Base-by-base conservation (phyloP, 179 eudicot genomes). In the Silene coronaria region DNA sequence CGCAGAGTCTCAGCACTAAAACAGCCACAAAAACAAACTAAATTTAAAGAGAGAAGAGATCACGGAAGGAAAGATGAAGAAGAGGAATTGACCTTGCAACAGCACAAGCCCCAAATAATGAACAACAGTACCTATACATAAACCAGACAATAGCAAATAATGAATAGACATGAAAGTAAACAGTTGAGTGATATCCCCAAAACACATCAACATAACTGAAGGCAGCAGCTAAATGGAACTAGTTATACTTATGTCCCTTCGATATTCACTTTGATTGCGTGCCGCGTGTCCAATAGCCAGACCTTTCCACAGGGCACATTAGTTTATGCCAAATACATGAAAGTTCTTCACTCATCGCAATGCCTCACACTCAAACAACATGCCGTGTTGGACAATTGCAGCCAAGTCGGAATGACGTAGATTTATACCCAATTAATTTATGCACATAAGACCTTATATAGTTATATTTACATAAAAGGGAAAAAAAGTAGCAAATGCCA, bases 101-200 rank as follows among this genome's bases (percentile, higher is more conserved):
- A 94, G 78, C 78, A 76, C 79, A 92, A 84, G 27, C 91, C 95
- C 98, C 98, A 94, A 27, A 86, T 72, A 75, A 90, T 78, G 83
- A 94, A 92, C 65, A 95, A 79, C 27, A 95, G 70, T 70, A 89
- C 89, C 99, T 92, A 86, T 76, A 76, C 75, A 85, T 58, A 74
- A 82, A 68, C 46, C 64, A 76, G 73, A 72, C 72, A 82, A 62
- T 48, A 46, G 38, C 36, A 57, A 19, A 75, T 6, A 5, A 3
- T 26, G 21, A 65, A 46, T 22, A 76, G 23, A 68, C 27, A 58
- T 66, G 74, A 75, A 32, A 69, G 34, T 53, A 69, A 26, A 3
- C 16, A 24, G 2, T 38, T 23, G 17, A 58, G 21, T 8, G 34
- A 60, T n/a, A 59, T 46, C 26, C 22, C 21, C 4, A n/a, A 70